These are phyloP conservation scores for Suillus americanus DNA, from an alignment of 768 basidiomycete genomes.

Conservation along the genomic window DNA sequence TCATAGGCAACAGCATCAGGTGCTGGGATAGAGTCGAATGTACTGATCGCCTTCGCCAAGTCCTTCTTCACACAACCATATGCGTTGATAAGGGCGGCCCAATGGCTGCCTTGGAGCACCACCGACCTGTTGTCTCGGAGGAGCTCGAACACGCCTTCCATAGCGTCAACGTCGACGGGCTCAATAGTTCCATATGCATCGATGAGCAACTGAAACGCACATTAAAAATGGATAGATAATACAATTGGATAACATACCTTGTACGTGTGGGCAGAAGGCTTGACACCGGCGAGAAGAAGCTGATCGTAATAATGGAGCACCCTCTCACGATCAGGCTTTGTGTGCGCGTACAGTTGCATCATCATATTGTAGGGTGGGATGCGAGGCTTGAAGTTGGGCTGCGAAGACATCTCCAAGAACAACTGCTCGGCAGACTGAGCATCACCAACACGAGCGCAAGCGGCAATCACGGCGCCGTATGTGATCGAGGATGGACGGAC, in stretches of 20 bases:
- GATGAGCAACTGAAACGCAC: conserved; percentile 63
- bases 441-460: conserved; percentile 93
- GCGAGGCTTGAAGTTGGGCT: conserved; percentile 77
- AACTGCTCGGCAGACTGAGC: conserved; percentile 74
- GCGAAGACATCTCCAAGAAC: conserved; percentile 80
- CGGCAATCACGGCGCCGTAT: conserved; percentile 91
- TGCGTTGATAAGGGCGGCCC: conserved; percentile 87
- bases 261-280: conserved; percentile 90
- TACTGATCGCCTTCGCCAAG: conserved; percentile 67
- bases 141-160: conserved; percentile 75
- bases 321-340: conserved; percentile 80
- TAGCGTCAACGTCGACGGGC: conserved; percentile 69
- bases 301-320: conserved; percentile 75
- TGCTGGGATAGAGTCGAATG: conserved; percentile 75
- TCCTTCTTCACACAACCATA: conserved; percentile 81
- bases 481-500: conserved; percentile 81
- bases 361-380: conserved; percentile 98
- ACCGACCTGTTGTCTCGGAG: conserved; percentile 38
- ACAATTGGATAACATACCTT: conserved; percentile 52
- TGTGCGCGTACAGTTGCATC: conserved; percentile 94
- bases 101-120: conserved; percentile 54
- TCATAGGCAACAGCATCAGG: conserved; percentile 90
- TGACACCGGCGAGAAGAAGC: conserved; percentile 58
- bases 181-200: conserved; percentile 87
- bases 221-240: conserved; percentile 4